Evolutionary conservation across 495 filamentous ascomycete genomes (phyloP), one percentile per base, ranked within the genome.

Genomic region (Lindgomyces ingoldianus): DNA sequence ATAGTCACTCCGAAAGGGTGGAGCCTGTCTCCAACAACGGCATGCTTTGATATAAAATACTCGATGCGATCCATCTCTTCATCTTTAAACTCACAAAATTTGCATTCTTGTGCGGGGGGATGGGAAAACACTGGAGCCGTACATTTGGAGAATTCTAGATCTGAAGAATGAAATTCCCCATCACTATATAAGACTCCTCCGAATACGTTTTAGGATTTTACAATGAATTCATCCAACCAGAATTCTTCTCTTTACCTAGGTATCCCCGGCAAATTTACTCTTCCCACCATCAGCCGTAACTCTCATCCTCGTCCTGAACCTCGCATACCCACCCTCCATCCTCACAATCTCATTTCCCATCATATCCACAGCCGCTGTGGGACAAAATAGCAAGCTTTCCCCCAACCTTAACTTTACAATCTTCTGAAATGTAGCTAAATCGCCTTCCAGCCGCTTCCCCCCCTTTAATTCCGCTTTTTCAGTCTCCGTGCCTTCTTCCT

Each of bases 311-410:
- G 86, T 79, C 19, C 75, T 72, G 18, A 85, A 69, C 73, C 82
- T 87, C 39, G 84, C 42, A 45, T 79, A 81, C 1, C 77, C 76
- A 10, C 74, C 62, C 0, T 75, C 80, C 1, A 87, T 72, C 74
- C 62, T 0, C 74, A 81, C 2, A 86, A 74, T 39, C 76, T 78
- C 68, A 68, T 68, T 30, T 77, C 68, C 50, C 57, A 62, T 52
- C 51, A 81, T 65, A 11, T 76, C 70, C 16, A 88, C 70, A 29
- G 85, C 76, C 0, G 84, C 84, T 4, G 80, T 81, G 0, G 89
- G 86, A 36, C 82, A 81, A 65, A 91, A 91, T 3, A 91, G 56
- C 19, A 90, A 72, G 2, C 85, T 87, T 65, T 91, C 83, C 1
- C 89, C 89, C 0, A 83, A 81, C 12, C 74, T 74, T 14, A 91